phyloP scores from a whole-genome alignment of 1,139 yeast species.

The Geotrichum candidum region DNA sequence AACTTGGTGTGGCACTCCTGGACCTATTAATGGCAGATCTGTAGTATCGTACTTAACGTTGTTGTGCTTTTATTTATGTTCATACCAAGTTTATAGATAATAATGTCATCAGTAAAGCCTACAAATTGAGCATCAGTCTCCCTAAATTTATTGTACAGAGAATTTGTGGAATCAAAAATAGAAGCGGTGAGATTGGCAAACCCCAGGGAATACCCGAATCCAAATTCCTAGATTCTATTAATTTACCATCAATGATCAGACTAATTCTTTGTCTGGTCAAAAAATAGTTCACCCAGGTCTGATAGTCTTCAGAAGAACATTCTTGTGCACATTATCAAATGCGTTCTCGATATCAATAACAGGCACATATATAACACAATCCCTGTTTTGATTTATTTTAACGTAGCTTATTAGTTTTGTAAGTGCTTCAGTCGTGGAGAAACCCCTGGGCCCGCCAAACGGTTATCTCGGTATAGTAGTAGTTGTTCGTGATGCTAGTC shows the following conservation, averaged over 20 bases:
- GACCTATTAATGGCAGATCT: too few relatives aligned
- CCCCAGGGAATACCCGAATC: background rate
- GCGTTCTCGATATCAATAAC: conserved; percentile 17
- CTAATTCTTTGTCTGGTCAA: background rate
- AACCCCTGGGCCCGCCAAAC: conserved; percentile 14
- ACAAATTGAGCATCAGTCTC: background rate
- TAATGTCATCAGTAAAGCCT: background rate
- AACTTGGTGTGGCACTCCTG: too few relatives aligned
- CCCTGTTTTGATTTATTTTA: background rate
- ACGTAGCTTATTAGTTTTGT: background rate
- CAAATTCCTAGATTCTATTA: background rate
- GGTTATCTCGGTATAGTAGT: conserved; percentile 9
- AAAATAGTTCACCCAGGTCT: background rate
- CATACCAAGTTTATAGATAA: background rate
- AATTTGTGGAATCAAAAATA: background rate
- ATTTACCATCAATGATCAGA: background rate
- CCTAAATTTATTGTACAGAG: too few relatives aligned
- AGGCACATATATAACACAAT: background rate
- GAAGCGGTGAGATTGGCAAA: background rate
- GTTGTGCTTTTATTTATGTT: too few relatives aligned
- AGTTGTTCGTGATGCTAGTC: background rate
- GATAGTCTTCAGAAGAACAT: conserved; percentile 5
- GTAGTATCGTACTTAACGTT: too few relatives aligned
- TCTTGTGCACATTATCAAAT: background rate
- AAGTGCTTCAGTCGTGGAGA: background rate